These are phyloP conservation scores for Nemania sp. DNA, from an alignment of 2,329 filamentous ascomycete genomes.

Conservation along the genomic window DNA sequence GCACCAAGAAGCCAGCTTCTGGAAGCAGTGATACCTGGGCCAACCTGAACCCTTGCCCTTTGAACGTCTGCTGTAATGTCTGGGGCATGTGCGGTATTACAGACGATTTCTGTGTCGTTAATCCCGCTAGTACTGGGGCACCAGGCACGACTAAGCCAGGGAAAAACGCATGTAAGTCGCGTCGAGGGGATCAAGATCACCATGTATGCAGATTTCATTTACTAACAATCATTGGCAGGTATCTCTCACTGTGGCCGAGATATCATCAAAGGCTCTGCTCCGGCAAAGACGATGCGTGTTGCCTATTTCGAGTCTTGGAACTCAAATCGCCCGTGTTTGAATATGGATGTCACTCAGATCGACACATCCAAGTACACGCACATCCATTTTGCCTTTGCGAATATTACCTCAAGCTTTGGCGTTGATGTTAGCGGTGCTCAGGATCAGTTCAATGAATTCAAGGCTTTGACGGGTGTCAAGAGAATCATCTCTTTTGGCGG, in stretches of 20 bases:
- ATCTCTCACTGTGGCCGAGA: slow-evolving; percentile 1
- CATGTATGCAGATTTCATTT: neutral
- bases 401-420: slow-evolving; percentile 11
- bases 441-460: slow-evolving; percentile 30
- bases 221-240: neutral
- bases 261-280: neutral
- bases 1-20: neutral
- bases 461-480: slow-evolving; percentile 20
- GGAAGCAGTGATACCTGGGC: neutral
- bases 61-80: slow-evolving; percentile 15
- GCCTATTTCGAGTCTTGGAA: slow-evolving; percentile 29
- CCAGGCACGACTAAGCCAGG: slow-evolving; percentile 1
- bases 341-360: slow-evolving; percentile 19
- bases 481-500: slow-evolving; percentile 29
- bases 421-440: slow-evolving; percentile 8
- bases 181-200: neutral
- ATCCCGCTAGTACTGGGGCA: neutral
- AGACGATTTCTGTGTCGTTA: neutral
- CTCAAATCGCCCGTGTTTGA: slow-evolving; percentile 22
- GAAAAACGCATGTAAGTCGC: neutral
- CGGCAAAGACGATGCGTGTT: neutral
- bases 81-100: slow-evolving; percentile 32
- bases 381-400: slow-evolving; percentile 24
- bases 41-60: slow-evolving; percentile 15
- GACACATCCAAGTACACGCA: slow-evolving; percentile 24